These are phyloP conservation scores for Microdochium nivale DNA, from an alignment of 2,329 filamentous ascomycete genomes.

Conservation along the genomic window DNA sequence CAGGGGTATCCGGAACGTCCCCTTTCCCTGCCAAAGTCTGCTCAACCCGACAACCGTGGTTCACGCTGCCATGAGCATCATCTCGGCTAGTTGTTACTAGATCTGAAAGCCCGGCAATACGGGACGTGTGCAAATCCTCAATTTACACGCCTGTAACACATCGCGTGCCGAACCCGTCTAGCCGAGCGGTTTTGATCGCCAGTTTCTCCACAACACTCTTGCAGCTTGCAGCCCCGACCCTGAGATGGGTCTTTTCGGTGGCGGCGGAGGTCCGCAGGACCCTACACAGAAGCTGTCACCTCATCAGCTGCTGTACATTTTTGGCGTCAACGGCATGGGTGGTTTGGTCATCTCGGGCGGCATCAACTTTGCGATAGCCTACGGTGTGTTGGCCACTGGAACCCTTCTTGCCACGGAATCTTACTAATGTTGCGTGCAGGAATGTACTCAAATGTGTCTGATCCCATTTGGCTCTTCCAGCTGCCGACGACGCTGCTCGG, in stretches of 20 bases:
- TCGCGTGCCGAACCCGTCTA: no score
- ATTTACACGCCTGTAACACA: no score
- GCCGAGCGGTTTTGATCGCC: no score
- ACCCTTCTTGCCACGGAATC: conserved; percentile 1
- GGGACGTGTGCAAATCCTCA: no score
- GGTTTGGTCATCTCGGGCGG: conserved; percentile 37
- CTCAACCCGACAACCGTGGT: no score
- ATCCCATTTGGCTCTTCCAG: conserved; percentile 37
- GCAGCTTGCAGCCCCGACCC: no score
- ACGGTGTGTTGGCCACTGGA: conserved; percentile 24
- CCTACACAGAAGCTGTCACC: conserved; percentile 30
- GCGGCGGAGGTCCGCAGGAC: conserved; percentile 1
- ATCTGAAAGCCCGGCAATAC: no score
- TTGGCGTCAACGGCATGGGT: conserved; percentile 36
- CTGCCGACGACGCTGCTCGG: conserved; percentile 42
- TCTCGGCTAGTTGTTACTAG: no score
- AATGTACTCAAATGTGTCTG: conserved; percentile 33
- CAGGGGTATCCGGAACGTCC: no score
- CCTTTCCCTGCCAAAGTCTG: no score
- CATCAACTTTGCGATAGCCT: conserved; percentile 44
- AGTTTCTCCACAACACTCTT: no score
- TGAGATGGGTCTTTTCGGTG: neutral
- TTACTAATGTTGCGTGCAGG: conserved; percentile 19
- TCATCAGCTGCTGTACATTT: conserved; percentile 40
- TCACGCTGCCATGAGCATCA: no score